These are phyloP conservation scores for Spinellus fusiger DNA, from an alignment of 192 early-diverging fungal species.

Conservation along the genomic window DNA sequence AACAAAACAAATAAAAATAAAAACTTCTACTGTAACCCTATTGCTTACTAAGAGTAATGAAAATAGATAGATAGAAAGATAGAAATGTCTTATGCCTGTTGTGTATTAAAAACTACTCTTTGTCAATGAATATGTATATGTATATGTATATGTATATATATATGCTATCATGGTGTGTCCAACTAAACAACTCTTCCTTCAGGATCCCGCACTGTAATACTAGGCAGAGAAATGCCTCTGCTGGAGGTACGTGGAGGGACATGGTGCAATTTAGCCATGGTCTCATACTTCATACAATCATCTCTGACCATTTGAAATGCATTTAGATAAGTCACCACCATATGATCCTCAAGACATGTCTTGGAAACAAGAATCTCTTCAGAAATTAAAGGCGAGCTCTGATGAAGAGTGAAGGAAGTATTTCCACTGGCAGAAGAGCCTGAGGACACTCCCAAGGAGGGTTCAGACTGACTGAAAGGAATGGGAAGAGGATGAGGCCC, in stretches of 20 bases:
- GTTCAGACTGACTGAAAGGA: slow-evolving; percentile 9
- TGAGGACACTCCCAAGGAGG: neutral
- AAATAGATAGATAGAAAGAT: no score
- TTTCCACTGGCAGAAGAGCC: neutral
- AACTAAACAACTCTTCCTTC: neutral
- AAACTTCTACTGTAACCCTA: no score
- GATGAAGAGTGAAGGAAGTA: slow-evolving; percentile 24
- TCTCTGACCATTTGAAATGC: slow-evolving; percentile 21
- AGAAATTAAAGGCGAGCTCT: slow-evolving; percentile 15
- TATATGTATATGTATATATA: neutral
- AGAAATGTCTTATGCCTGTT: no score
- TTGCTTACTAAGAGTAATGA: no score
- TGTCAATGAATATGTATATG: neutral
- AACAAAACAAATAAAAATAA: no score
- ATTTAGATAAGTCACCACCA: slow-evolving; percentile 30
- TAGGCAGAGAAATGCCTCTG: neutral
- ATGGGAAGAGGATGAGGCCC: neutral
- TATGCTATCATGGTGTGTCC: neutral
- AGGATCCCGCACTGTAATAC: neutral
- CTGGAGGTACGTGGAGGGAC: neutral
- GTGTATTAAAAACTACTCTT: no score
- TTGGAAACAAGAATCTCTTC: slow-evolving; percentile 30
- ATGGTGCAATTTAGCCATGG: neutral
- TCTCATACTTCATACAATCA: slow-evolving; percentile 15
- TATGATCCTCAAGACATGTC: slow-evolving; percentile 35